Percentiles rank a stretch among this genome's conserved stretches.
Conservation (phyloP, 768 basidiomycete genomes). For the Suillus plorans region DNA sequence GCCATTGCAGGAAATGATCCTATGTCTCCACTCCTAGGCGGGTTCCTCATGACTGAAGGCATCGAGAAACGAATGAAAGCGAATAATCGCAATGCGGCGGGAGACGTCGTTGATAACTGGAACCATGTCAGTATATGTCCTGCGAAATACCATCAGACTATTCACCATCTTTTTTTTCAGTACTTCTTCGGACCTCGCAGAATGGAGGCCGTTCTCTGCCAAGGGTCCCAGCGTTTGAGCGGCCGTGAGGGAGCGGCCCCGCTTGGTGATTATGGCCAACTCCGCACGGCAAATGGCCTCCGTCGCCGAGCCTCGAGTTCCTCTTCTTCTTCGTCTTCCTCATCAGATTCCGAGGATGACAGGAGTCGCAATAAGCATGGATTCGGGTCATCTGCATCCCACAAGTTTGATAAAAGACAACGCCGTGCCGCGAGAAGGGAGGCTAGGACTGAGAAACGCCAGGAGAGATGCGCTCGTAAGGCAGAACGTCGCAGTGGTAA, state of each 20-base stretch:
- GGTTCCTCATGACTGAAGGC: conserved; percentile 13
- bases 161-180: conserved; percentile 23
- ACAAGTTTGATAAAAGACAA: conserved; percentile 9
- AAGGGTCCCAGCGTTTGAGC: conserved; percentile 29
- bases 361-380: background rate
- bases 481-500: conserved; percentile 19
- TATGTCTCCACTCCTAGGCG: conserved; percentile 14
- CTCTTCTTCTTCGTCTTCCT: background rate
- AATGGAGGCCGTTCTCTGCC: conserved; percentile 42
- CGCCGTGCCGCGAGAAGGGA: conserved; percentile 11
- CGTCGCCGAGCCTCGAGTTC: conserved; percentile 13
- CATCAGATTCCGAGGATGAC: conserved; percentile 13
- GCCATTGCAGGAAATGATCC: background rate
- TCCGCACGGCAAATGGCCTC: conserved; percentile 17
- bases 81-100: conserved; percentile 39
- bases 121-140: conserved; percentile 44
- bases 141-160: background rate
- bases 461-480: conserved; percentile 11
- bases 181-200: conserved; percentile 48
- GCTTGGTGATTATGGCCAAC: conserved; percentile 17
- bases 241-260: conserved; percentile 24
- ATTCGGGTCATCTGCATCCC: background rate
- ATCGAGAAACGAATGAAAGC: conserved; percentile 29
- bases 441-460: conserved; percentile 16
- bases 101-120: conserved; percentile 48